Percentiles rank a stretch among this genome's conserved stretches.
These are phyloP conservation scores for Lactarius pseudohatsudake DNA, from an alignment of 768 basidiomycete species.

Conservation along the genomic window DNA sequence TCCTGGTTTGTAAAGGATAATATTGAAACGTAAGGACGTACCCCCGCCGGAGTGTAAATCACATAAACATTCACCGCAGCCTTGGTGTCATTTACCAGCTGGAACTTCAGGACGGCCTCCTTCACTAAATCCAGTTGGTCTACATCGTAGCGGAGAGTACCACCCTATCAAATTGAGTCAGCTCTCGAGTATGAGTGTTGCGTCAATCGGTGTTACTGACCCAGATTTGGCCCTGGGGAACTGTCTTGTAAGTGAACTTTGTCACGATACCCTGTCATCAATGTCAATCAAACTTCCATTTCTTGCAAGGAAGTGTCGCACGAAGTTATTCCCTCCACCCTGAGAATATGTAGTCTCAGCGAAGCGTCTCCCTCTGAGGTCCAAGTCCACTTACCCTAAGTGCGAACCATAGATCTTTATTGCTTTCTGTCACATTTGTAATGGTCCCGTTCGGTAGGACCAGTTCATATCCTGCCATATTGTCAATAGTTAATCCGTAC, in stretches of 20 bases:
- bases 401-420: neutral
- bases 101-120: slow-evolving; percentile 1
- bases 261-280: slow-evolving; percentile 12
- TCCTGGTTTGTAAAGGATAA: neutral
- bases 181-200: neutral
- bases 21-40: neutral
- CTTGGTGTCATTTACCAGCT: slow-evolving; percentile 9
- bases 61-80: neutral
- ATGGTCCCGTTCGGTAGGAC: slow-evolving; percentile 36
- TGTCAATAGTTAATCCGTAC: slow-evolving; percentile 30
- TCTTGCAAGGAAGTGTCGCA: neutral
- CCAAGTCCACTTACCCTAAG: slow-evolving; percentile 15
- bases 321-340: slow-evolving; percentile 27
- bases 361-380: too few species aligned
- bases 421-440: neutral
- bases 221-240: slow-evolving; percentile 8
- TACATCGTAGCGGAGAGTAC: neutral
- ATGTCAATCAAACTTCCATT: neutral
- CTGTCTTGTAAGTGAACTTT: neutral
- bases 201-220: neutral
- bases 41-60: neutral
- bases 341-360: neutral
- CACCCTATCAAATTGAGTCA: slow-evolving; percentile 1
- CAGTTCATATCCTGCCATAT: slow-evolving; percentile 33
- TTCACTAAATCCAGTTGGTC: neutral